Base-by-base conservation (phyloP, 768 basidiomycete genomes). In the Lactifluus volemus region DNA sequence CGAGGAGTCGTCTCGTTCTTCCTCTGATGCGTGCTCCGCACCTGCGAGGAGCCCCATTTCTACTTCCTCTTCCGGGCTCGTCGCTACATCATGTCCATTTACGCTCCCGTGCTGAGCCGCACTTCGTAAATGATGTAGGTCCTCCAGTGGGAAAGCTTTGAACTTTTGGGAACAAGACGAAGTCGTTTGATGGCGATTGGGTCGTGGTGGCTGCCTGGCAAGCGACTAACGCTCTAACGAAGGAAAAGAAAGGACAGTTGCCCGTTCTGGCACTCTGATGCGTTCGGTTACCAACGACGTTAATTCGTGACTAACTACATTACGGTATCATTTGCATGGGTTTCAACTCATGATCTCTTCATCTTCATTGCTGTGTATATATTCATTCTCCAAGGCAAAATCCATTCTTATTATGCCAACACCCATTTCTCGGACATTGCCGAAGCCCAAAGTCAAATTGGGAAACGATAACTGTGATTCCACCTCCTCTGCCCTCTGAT, bases 31-130 rank as follows among this genome's bases (percentile, higher is more conserved):
- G 41, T 58, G 48, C 60, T 64, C 63, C 41, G 56, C 63, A 10
- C 59, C 58, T 10, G 63, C 58, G 47, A 67, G 66, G n/a, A 67
- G 58, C 19, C 63, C 49, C 66, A 67, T 63, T 49, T 67, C 67
- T 29, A 67, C 67, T 55, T 67, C 67, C 38, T 67, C 66, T 12
- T 60, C 64, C n/a, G 55, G 10, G 60, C 55, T 25, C 10, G 39
- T 25, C 25, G 25, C 25, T 2, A 25, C 21, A 34, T 7, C 41
- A 44, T 56, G 41, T 17, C 32, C 49, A 39, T 57, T 30, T 49
- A 17, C 52, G 42, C 29, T 39, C 2, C 52, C 19, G 49, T 61
- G 32, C 38, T 48, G 49, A 4, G 15, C 30, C 9, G 44, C 55
- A n/a, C 49, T 29, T 12, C 52, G 60, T 11, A 59, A 53, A 34